A percentile compares a stretch with the other conserved stretches of the same genome.
These are phyloP conservation scores for Camellia sinensis DNA, from an alignment of 148 eudicot species.

Conservation along the genomic window DNA sequence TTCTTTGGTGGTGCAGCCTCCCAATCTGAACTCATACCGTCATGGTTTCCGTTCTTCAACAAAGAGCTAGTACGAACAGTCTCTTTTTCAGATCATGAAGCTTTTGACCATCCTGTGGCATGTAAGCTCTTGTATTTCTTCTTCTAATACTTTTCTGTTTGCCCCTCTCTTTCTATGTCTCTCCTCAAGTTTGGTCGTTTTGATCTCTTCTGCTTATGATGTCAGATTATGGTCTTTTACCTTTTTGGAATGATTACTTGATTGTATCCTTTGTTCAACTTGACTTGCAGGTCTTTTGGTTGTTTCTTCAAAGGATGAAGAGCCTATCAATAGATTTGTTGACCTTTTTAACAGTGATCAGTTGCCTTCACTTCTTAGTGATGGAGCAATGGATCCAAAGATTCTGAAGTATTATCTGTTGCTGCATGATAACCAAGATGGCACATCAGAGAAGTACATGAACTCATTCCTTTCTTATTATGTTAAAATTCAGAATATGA, in stretches of 20 bases:
- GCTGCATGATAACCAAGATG: constrained; percentile 88
- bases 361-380: constrained; percentile 78
- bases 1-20: constrained; percentile 46
- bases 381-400: constrained; percentile 96
- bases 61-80: constrained; percentile 75
- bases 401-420: constrained; percentile 76
- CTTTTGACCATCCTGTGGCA: constrained; percentile 97
- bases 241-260: not conserved
- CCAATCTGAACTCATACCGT: constrained; percentile 54
- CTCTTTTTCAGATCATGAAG: constrained; percentile 95
- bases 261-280: constrained; percentile 16
- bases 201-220: constrained; percentile 5
- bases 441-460: constrained; percentile 57
- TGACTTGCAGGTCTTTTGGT: constrained; percentile 80
- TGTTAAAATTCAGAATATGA: constrained; percentile 1
- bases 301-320: constrained; percentile 87
- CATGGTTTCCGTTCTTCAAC: constrained; percentile 83
- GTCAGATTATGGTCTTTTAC: not conserved
- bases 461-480: constrained; percentile 10
- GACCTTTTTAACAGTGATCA: constrained; percentile 82
- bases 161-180: not conserved
- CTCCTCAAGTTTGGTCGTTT: not conserved
- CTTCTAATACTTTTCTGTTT: not conserved
- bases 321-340: constrained; percentile 68
- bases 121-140: constrained; percentile 47